Percentiles rank a stretch among this genome's conserved stretches.
phyloP scores from a whole-genome alignment of 345 rosid species.

The Anacardium occidentale region DNA sequence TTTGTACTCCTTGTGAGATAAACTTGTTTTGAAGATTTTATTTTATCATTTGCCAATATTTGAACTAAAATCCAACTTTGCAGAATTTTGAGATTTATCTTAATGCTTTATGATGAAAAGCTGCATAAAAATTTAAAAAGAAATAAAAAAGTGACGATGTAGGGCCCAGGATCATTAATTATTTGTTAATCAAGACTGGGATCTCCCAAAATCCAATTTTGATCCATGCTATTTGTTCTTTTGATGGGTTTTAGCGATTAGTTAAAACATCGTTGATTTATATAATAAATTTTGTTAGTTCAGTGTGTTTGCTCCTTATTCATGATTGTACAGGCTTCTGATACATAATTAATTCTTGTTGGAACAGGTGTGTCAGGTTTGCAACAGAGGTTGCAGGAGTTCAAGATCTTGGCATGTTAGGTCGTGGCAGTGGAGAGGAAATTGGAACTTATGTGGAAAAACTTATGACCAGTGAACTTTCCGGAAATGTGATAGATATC shows the following conservation, averaged over 20 bases:
- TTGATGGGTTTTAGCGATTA: not conserved
- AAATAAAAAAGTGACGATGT: too few relatives aligned
- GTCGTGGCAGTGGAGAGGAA: constrained; percentile 99
- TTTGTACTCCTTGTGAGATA: too few relatives aligned
- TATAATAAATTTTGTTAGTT: not conserved
- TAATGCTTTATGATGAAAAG: too few relatives aligned
- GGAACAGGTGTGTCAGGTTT: constrained; percentile 89
- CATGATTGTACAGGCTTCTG: constrained; percentile 7
- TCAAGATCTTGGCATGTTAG: constrained; percentile 97
- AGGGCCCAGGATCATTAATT: too few relatives aligned
- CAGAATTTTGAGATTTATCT: too few relatives aligned
- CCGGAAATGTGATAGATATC: constrained; percentile 96
- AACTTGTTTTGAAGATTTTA: not conserved
- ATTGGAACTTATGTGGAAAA: constrained; percentile 98
- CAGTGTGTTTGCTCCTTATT: constrained; percentile 6
- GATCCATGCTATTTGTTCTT: not conserved
- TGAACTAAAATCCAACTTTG: too few relatives aligned
- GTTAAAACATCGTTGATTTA: not conserved
- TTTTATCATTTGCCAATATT: not conserved
- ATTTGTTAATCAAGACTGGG: too few relatives aligned
- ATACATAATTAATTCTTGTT: not conserved
- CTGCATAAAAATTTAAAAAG: too few relatives aligned
- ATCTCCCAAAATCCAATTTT: not conserved
- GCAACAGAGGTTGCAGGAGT: constrained; percentile 98
- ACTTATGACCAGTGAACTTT: constrained; percentile 99